Conservation (phyloP, 2,329 filamentous ascomycete genomes). For the Septoria petroselini region DNA sequence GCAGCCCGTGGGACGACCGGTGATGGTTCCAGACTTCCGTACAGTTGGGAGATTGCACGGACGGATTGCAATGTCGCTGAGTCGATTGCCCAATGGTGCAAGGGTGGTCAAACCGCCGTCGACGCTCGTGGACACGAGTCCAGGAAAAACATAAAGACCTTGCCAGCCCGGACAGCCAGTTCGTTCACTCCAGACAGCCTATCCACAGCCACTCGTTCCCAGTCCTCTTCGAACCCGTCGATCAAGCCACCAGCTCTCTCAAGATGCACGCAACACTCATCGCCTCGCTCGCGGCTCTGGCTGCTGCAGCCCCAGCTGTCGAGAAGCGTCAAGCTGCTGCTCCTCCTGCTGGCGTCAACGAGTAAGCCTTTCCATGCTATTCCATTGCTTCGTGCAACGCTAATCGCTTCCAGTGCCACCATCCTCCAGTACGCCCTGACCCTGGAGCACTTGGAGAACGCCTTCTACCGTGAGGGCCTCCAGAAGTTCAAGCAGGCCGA, state of each 20-base stretch:
- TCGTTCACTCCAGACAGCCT: background rate
- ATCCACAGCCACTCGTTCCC: background rate
- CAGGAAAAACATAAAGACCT: background rate
- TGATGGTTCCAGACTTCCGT: background rate
- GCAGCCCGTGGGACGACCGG: background rate
- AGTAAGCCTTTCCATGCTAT: background rate
- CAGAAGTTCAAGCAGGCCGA: constrained; percentile 54
- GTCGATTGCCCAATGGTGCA: background rate
- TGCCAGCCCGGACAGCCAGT: background rate
- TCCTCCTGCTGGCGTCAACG: constrained; percentile 12
- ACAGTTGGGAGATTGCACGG: background rate
- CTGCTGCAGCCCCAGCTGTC: constrained; percentile 22
- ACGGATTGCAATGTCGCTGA: background rate
- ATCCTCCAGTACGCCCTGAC: constrained; percentile 47
- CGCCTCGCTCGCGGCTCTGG: constrained; percentile 23
- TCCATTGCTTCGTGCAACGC: background rate
- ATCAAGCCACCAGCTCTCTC: constrained; percentile 6
- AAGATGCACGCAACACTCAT: constrained; percentile 25
- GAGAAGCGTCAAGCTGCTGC: constrained; percentile 22
- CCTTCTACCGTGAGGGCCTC: constrained; percentile 61
- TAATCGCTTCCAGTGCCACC: constrained; percentile 1
- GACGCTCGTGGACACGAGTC: background rate
- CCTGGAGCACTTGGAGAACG: constrained; percentile 53
- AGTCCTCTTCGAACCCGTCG: background rate
- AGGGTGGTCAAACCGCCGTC: background rate